These are phyloP conservation scores for Aspergillus viridinutans DNA, from an alignment of 2,329 filamentous ascomycete genomes.

Conservation along the genomic window DNA sequence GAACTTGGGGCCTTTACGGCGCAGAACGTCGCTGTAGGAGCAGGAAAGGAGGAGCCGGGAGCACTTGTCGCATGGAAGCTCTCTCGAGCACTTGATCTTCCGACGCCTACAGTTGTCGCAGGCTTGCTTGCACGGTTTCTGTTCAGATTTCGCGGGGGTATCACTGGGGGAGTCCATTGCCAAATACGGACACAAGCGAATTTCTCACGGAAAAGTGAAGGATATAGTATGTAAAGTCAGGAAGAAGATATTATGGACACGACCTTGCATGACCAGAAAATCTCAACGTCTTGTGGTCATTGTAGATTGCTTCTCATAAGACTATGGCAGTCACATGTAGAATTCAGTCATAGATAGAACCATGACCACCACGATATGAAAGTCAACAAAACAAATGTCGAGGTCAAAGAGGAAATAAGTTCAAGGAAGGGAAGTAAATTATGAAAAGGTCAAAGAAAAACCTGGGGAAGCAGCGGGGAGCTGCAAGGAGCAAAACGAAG, in stretches of 20 bases:
- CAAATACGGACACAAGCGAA: neutral
- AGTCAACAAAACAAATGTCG: neutral
- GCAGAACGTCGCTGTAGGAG: slow-evolving; percentile 37
- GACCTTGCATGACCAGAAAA: neutral
- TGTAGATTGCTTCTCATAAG: neutral
- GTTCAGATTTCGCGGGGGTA: slow-evolving; percentile 9
- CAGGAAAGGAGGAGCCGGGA: slow-evolving; percentile 34
- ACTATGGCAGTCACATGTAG: neutral
- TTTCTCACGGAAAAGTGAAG: neutral
- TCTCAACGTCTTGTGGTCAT: neutral
- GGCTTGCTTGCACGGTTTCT: slow-evolving; percentile 31
- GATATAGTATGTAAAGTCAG: neutral
- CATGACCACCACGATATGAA: neutral
- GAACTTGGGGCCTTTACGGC: slow-evolving; percentile 38
- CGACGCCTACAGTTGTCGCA: slow-evolving; percentile 41
- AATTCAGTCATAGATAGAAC: neutral
- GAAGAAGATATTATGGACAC: neutral
- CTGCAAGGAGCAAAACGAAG: neutral
- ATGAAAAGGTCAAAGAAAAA: slow-evolving; percentile 1
- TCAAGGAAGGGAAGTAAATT: neutral
- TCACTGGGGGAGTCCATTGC: slow-evolving; percentile 18
- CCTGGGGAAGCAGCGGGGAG: neutral
- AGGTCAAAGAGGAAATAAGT: neutral
- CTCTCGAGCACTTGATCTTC: slow-evolving; percentile 42
- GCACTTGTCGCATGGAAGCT: slow-evolving; percentile 40